These are phyloP conservation scores for Typha latifolia DNA, from an alignment of 176 grass and related monocot species.

Conservation along the genomic window DNA sequence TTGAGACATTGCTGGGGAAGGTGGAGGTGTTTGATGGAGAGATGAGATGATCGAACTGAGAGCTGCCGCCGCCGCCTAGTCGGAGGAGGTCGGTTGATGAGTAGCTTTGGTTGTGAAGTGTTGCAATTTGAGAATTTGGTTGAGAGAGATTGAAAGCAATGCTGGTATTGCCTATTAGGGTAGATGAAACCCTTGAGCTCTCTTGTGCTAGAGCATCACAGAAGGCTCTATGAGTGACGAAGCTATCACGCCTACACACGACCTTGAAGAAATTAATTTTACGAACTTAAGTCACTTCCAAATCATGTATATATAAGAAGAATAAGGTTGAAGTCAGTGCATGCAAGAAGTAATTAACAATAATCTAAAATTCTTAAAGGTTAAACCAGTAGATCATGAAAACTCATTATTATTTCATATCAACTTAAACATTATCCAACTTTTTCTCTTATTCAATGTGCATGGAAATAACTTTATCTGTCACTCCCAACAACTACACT, in stretches of 20 bases:
- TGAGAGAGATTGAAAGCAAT: slow-evolving; percentile 7
- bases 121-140: slow-evolving; percentile 1
- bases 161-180: slow-evolving; percentile 22
- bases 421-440: no score
- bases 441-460: no score
- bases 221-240: slow-evolving; percentile 23
- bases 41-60: slow-evolving; percentile 15
- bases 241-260: slow-evolving; percentile 15
- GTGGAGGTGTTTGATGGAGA: not conserved
- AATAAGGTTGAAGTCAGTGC: no score
- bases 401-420: no score
- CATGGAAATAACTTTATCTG: no score
- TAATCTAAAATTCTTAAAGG: no score
- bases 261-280: not conserved
- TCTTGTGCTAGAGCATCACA: slow-evolving; percentile 21
- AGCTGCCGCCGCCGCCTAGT: slow-evolving; percentile 33
- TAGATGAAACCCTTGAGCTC: slow-evolving; percentile 13
- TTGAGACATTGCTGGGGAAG: not conserved
- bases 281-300: no score
- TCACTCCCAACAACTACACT: no score
- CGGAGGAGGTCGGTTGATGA: slow-evolving; percentile 32
- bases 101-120: slow-evolving; percentile 1
- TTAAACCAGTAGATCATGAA: no score
- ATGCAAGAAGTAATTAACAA: no score
- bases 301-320: no score